Evolutionary conservation across 768 basidiomycete genomes (phyloP).

Genomic region (Pleurotus salmoneostramineus): DNA sequence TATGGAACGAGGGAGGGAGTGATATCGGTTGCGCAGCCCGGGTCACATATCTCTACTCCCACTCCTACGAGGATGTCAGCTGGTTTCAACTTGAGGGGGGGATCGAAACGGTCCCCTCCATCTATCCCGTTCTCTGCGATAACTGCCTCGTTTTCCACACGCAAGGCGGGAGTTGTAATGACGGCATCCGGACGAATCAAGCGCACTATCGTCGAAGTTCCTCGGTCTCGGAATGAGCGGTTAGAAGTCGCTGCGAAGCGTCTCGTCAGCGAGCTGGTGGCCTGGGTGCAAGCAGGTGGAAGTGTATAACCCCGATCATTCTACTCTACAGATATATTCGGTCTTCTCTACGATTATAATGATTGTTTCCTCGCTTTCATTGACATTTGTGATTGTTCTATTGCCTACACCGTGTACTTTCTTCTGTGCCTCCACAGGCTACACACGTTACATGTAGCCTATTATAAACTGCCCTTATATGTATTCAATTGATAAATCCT

Average conservation of each 20-base stretch:
- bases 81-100: not conserved
- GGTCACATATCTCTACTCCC: constrained; percentile 6
- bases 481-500: too few species aligned
- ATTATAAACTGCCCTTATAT: not conserved
- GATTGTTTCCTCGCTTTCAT: not conserved
- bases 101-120: not conserved
- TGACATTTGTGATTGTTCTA: not conserved
- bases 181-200: constrained; percentile 28
- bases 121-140: constrained; percentile 35
- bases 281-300: constrained; percentile 26
- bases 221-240: constrained; percentile 46
- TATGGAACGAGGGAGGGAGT: constrained; percentile 39
- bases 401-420: not conserved
- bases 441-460: not conserved
- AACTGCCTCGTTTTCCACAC: constrained; percentile 37
- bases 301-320: not conserved
- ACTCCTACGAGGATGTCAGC: not conserved
- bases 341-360: not conserved
- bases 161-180: constrained; percentile 36
- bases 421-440: too few species aligned
- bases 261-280: constrained; percentile 44
- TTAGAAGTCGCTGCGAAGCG: constrained; percentile 53
- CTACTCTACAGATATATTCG: not conserved
- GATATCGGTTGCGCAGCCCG: constrained; percentile 22
- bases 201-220: constrained; percentile 53